Base-by-base conservation (phyloP, 164 flowering plant species). In the Annona cherimola region DNA sequence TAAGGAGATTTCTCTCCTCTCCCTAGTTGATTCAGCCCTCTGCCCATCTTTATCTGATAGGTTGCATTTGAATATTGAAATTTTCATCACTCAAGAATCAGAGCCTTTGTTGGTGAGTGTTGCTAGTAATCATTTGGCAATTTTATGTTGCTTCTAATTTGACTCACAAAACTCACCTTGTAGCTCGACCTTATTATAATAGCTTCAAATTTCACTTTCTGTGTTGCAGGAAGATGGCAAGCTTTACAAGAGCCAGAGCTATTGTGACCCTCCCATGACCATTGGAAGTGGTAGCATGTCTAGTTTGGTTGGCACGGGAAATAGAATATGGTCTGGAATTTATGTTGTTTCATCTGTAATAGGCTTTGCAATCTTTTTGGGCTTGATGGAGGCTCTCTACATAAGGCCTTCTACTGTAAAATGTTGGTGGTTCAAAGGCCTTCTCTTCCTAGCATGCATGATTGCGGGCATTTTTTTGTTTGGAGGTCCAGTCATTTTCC, bases 371-470 rank as follows among this genome's bases (percentile, higher is more conserved):
- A 46, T 85, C 61, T 67, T 79, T 2, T 42, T 83, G 76, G 84
- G 79, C 43, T 68, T 88, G 79, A 5, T 84, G 71, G 75, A 90
- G 66, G 64, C 75, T 63, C 84, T 78, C 44, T 92, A 89, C 79
- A 77, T 94, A 76, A 87, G 81, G 20, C 93, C 88, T 16, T 86
- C 66, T 42, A 45, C 68, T 0, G 68, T 90, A 73, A 1, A 61
- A 5, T 1, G 79, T 40, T 89, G 91, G 93, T 95, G 98, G 99
- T 89, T 84, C 79, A 89, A 81, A 82, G 99, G 96, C 62, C 88
- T 92, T 76, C 81, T 92, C 11, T 78, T 89, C 59, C n/a, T 87
- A 0, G 78, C 68, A 11, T 90, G 92, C 83, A 92, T 95, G 98
- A 44, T 76, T 66, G 86, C 81, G 55, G 83, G 97, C 76, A 81